These are phyloP conservation scores for Rhododendron mucronatum DNA, from an alignment of 148 eudicot species.

Conservation along the genomic window DNA sequence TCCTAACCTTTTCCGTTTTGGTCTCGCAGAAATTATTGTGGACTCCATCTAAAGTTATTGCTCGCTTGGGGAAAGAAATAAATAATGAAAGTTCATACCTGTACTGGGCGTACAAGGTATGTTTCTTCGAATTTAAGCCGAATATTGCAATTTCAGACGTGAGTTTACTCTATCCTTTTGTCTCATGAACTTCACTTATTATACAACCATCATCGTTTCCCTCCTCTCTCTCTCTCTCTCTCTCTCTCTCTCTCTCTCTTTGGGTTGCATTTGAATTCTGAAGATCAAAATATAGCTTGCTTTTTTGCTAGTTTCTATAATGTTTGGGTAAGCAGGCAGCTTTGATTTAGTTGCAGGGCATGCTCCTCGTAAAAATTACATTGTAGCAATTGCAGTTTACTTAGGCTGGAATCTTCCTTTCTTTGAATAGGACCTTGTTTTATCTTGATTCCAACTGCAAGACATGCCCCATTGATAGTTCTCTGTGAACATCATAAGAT, in stretches of 20 bases:
- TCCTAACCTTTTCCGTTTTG: not conserved
- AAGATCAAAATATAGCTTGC: not conserved
- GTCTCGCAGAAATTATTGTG: constrained; percentile 57
- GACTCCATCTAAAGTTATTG: constrained; percentile 91
- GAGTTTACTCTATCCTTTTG: not conserved
- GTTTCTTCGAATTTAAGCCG: not conserved
- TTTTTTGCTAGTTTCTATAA: not conserved
- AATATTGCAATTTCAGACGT: not conserved
- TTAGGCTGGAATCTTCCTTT: not conserved
- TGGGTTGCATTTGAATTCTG: not conserved
- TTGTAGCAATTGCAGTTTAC: not conserved
- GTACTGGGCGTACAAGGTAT: constrained; percentile 92
- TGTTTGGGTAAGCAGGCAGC: not conserved
- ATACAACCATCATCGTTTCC: not conserved
- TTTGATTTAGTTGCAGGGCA: not conserved
- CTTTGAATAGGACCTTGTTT: not conserved
- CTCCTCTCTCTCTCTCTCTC: no score
- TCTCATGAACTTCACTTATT: not conserved
- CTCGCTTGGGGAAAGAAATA: constrained; percentile 94
- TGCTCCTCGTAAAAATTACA: not conserved
- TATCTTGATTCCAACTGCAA: not conserved
- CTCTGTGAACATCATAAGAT: not conserved
- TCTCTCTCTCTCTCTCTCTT: no score
- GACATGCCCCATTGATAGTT: not conserved
- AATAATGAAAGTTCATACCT: constrained; percentile 83